Evolutionary conservation across 2,329 filamentous ascomycete species (phyloP).

Genomic region (Aspergillus sp.): DNA sequence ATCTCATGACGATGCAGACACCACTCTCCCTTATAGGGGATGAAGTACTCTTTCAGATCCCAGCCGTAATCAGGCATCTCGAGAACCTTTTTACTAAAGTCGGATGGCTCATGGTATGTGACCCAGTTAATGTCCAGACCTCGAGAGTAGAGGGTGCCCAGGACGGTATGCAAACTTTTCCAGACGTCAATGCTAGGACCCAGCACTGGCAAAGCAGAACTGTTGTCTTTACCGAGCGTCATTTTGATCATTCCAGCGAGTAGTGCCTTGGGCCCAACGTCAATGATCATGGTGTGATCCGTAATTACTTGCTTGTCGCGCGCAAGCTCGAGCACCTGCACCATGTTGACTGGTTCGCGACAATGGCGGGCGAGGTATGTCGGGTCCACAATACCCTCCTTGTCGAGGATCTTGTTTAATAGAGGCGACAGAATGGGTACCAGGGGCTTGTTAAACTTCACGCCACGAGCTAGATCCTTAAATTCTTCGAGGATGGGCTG

Average conservation of each 20-base stretch:
- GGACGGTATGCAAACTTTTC: slow-evolving; percentile 62
- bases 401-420: slow-evolving; percentile 56
- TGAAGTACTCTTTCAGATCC: slow-evolving; percentile 71
- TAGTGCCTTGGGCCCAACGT: slow-evolving; percentile 71
- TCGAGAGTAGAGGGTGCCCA: slow-evolving; percentile 57
- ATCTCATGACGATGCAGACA: not conserved
- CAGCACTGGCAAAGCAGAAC: slow-evolving; percentile 61
- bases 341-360: slow-evolving; percentile 69
- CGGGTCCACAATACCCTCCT: slow-evolving; percentile 56
- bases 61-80: slow-evolving; percentile 66
- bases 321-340: slow-evolving; percentile 59
- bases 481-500: slow-evolving; percentile 16
- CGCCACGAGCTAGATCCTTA: slow-evolving; percentile 2
- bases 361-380: slow-evolving; percentile 65
- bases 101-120: slow-evolving; percentile 65
- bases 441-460: slow-evolving; percentile 54
- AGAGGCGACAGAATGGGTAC: slow-evolving; percentile 70
- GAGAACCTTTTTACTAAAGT: slow-evolving; percentile 58
- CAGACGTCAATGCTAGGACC: slow-evolving; percentile 54
- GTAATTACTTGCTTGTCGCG: slow-evolving; percentile 51
- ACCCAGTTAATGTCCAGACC: slow-evolving; percentile 68
- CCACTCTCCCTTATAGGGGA: slow-evolving; percentile 53
- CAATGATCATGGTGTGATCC: slow-evolving; percentile 68
- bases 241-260: slow-evolving; percentile 68
- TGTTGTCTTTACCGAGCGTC: slow-evolving; percentile 56